Conservation (phyloP, 163 green algal species). For the Scenedesmus sp. region DNA sequence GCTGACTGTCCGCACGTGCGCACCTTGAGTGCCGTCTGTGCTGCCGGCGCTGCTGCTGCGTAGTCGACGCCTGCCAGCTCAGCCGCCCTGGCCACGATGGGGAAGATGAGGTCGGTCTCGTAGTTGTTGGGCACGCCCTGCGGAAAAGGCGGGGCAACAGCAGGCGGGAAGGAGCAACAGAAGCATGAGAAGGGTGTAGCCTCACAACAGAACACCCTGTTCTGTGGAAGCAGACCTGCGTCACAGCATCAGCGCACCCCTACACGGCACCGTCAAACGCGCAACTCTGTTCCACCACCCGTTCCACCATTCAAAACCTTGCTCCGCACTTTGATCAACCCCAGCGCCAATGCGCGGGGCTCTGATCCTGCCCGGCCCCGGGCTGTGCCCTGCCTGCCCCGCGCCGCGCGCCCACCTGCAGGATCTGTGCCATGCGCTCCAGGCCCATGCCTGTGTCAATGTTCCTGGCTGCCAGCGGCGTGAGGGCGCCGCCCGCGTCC, state of each 20-base stretch:
- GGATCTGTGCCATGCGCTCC: conserved; percentile 93
- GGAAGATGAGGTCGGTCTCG: conserved; percentile 95
- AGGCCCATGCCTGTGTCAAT: conserved; percentile 99
- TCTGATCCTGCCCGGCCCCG: too few species aligned
- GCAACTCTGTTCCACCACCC: too few species aligned
- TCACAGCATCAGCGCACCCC: too few species aligned
- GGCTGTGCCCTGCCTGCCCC: neutral
- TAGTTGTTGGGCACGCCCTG: conserved; percentile 95
- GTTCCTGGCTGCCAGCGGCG: conserved; percentile 94
- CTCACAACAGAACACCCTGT: too few species aligned
- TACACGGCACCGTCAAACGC: too few species aligned
- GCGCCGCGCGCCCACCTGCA: conserved; percentile 82
- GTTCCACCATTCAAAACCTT: too few species aligned
- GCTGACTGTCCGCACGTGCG: neutral
- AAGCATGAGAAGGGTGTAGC: neutral
- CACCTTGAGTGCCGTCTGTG: conserved; percentile 82
- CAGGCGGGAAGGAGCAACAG: neutral
- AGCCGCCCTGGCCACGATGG: conserved; percentile 88
- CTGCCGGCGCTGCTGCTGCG: conserved; percentile 54
- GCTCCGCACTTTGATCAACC: too few species aligned
- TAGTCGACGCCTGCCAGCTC: conserved; percentile 81
- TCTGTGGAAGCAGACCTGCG: too few species aligned
- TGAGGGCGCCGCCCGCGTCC: conserved; percentile 88
- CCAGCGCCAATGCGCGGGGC: too few species aligned
- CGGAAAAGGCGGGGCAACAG: neutral